Conservation (phyloP, 1,284 basidiomycete species). For the Meripilus lineatus region DNA sequence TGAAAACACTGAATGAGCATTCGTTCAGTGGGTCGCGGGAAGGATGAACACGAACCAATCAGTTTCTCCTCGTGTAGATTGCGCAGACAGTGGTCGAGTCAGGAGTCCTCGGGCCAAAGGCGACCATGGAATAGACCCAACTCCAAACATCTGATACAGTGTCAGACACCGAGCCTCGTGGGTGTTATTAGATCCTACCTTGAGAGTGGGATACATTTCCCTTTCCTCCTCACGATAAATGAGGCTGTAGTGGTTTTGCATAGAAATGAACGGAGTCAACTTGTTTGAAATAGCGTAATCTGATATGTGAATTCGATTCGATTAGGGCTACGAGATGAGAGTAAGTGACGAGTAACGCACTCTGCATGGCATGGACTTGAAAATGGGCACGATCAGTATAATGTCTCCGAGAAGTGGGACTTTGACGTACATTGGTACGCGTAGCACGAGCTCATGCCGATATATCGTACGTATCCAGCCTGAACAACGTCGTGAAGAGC, state of each 20-base stretch:
- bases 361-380: conserved; percentile 33
- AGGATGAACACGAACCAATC: conserved; percentile 8
- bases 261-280: conserved; percentile 64
- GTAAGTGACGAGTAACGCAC: conserved; percentile 14
- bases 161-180: background rate
- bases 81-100: conserved; percentile 22
- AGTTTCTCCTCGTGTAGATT: conserved; percentile 16
- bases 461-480: conserved; percentile 30
- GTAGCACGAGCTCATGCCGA: too few species aligned
- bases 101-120: conserved; percentile 32
- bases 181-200: conserved; percentile 25
- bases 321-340: background rate
- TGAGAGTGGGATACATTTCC: conserved; percentile 61
- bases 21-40: too few species aligned
- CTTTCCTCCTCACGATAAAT: conserved; percentile 65
- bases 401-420: background rate
- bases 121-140: conserved; percentile 36
- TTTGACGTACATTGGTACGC: conserved; percentile 30
- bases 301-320: background rate
- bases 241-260: conserved; percentile 63
- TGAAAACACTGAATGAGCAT: too few species aligned
- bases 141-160: conserved; percentile 22
- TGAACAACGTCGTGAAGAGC: conserved; percentile 16
- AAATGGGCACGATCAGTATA: background rate
- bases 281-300: conserved; percentile 34